Base-by-base conservation (phyloP, 2,329 filamentous ascomycete genomes). In the Sarocladium oryzae region DNA sequence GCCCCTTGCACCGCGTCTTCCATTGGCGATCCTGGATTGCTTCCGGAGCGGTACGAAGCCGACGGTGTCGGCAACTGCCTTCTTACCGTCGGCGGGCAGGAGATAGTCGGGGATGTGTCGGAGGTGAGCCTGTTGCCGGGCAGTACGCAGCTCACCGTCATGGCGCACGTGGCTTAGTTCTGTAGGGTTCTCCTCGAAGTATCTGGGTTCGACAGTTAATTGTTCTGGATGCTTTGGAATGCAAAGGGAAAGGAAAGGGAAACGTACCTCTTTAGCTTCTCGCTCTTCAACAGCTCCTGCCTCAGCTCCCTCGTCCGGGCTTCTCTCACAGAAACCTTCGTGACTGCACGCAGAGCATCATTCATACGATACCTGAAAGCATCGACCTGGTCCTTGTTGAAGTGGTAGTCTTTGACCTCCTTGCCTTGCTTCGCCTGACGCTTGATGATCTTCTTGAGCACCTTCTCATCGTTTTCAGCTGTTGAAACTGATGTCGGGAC, bases 141-240 rank as follows among this genome's bases (percentile, higher is more conserved):
- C 89, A 21, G 90, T 84, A 54, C 90, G 81, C 52, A 95, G 75
- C 66, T 96, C 92, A 33, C 85, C 85, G 64, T 99, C 93, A 64
- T 99, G 93, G 23, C 92, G 82, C 57, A 97, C 75, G 64, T 96
- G 89, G 33, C 83, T 81, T 56, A 97, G 72, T 64, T 97, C 92
- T 28, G 86, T 83, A 0, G 93, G 93, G 66, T 99, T 96, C 68
- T 99, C 93, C 65, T 97, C 93, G 62, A 97, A 99, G 73, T 97
- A 89, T 49, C 71, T 74, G 36, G 8, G 23, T 36, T 7, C 4
- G 2, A 18, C 13, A 21, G 18, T 40, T 40, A 40, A 18, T 13
- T 13, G 15, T 26, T 11, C 21, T n/a, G 26, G n/a, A 35, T 7
- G 15, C 15, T 8, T 16, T 9, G 8, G 26, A 3, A 24, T 40